Evolutionary conservation across 768 basidiomycete genomes (phyloP), one percentile per base, ranked within the genome.

Genomic region (Auriscalpium orientale): DNA sequence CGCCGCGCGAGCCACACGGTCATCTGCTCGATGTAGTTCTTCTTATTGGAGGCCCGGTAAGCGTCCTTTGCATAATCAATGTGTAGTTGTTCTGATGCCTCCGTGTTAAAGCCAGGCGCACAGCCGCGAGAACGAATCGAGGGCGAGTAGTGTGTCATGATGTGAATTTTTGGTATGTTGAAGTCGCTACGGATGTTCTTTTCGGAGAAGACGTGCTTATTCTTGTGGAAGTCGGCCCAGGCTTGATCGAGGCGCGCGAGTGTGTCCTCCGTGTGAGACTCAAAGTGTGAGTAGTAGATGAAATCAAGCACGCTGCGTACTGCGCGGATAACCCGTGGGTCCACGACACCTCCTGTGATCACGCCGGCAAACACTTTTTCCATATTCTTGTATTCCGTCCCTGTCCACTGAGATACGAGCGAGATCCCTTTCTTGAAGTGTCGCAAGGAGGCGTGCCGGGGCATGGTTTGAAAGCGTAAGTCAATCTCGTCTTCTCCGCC

Each of bases 381-480:
- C 58, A 68, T 67, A n/a, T 67, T 62, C 49, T 75, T 74, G 53
- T 72, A 66, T 60, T 80, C 75, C 0, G 61, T 68, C 2, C 77
- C 77, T 0, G 76, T 76, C 73, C 72, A 75, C 54, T 78, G 75
- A 8, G 71, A 66, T 0, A 74, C 61, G 0, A 58, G 35, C 0
- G 71, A 74, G 18, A 80, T 76, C 0, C 77, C 77, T 8, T 71
- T 72, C 35, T 67, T 68, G 67, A 80, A 78, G 48, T 75, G 71
- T 0, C 72, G 71, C 1, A 77, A 60, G 0, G 66, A 64, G 28
- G 65, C 65, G 54, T 66, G 66, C 2, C 58, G 62, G 2, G 70
- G 68, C 48, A 77, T 62, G 2, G 61, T 52, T 9, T 65, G 61
- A 56, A 71, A 72, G 0, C 71, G 66, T 1, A 61, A 62, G 62